Percentiles rank a stretch among this genome's conserved stretches.
These are phyloP conservation scores for Alternaria triticimaculans DNA, from an alignment of 2,329 filamentous ascomycete species.

Conservation along the genomic window DNA sequence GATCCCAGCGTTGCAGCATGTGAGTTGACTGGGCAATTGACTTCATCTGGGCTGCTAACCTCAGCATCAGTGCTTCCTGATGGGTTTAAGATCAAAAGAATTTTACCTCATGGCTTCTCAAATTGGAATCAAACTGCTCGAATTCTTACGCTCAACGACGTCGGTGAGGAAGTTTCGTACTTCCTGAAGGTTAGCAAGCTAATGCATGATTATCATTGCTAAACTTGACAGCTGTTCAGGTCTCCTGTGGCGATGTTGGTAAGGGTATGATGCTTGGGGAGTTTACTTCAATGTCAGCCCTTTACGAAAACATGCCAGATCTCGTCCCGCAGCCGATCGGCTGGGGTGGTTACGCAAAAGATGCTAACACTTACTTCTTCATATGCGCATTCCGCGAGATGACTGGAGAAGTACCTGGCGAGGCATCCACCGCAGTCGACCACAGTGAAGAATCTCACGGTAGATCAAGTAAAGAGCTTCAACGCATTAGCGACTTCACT, in stretches of 20 bases:
- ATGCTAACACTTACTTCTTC: background rate
- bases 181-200: background rate
- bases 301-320: background rate
- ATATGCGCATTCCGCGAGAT: background rate
- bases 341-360: background rate
- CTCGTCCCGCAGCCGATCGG: background rate
- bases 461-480: background rate
- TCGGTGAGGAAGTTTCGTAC: background rate
- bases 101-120: background rate
- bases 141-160: background rate
- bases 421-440: background rate
- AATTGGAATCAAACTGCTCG: background rate
- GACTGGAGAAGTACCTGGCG: background rate
- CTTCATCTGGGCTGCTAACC: background rate
- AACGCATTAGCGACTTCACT: background rate
- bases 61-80: background rate
- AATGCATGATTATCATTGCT: background rate
- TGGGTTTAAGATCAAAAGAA: background rate
- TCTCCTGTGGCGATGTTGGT: background rate
- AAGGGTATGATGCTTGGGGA: background rate
- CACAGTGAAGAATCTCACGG: background rate
- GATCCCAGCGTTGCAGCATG: background rate
- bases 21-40: background rate
- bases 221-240: background rate
- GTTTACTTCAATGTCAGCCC: background rate